These are phyloP conservation scores for Blastobotrys malaysiensis DNA, from an alignment of 1,139 yeast genomes.

Conservation along the genomic window DNA sequence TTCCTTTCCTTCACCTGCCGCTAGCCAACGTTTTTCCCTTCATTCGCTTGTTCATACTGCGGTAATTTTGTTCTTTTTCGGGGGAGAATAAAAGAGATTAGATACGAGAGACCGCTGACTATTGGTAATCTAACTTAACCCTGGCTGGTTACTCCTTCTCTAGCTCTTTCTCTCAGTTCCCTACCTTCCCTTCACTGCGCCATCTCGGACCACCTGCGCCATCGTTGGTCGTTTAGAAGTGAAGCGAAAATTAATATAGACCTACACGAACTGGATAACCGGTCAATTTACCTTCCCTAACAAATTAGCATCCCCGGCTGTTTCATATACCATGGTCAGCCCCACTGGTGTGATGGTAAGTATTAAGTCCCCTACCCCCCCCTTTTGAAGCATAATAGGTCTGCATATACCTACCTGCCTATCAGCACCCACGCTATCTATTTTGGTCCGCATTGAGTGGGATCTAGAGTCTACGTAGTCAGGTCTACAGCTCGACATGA, in stretches of 20 bases:
- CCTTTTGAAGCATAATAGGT: too few relatives aligned
- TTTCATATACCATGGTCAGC: slow-evolving; percentile 6
- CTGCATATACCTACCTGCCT: too few relatives aligned
- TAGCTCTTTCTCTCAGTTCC: not conserved
- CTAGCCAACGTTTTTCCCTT: not conserved
- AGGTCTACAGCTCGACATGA: not conserved
- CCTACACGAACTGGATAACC: not conserved
- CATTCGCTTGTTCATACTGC: not conserved
- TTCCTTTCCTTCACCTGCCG: too few relatives aligned
- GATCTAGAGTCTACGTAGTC: not conserved
- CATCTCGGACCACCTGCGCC: too few relatives aligned
- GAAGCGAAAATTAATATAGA: too few relatives aligned
- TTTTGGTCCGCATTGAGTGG: not conserved
- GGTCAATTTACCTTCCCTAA: not conserved
- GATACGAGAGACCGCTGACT: not conserved
- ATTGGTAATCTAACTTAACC: not conserved
- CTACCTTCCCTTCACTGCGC: too few relatives aligned
- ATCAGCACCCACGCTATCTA: too few relatives aligned
- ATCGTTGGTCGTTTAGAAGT: too few relatives aligned
- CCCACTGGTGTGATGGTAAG: slow-evolving; percentile 10
- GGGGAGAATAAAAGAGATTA: not conserved
- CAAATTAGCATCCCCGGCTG: not conserved
- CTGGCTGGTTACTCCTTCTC: not conserved
- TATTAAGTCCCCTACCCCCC: not conserved
- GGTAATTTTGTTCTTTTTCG: not conserved